phyloP scores from a whole-genome alignment of 1,284 basidiomycete genomes.

The Fomitiporia mediterranea region DNA sequence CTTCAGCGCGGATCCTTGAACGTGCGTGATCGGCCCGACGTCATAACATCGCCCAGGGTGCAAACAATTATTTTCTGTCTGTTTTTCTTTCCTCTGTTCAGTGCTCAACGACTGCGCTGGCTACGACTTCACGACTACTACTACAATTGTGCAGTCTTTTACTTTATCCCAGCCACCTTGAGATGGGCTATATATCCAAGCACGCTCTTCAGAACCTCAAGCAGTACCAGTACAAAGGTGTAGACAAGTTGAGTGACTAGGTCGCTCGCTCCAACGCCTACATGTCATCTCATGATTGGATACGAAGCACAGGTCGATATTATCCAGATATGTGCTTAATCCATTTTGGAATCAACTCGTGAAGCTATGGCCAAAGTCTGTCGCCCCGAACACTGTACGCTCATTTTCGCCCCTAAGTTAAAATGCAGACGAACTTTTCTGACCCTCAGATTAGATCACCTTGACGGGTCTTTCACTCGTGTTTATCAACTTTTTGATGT shows the following conservation, averaged over 20 bases:
- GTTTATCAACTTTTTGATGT: constrained; percentile 77
- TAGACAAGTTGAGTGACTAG: constrained; percentile 22
- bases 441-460: constrained; percentile 57
- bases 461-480: constrained; percentile 81
- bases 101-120: too few species aligned
- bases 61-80: neutral
- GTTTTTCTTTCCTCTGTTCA: too few species aligned
- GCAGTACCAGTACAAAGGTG: constrained; percentile 23
- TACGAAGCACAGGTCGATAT: constrained; percentile 49
- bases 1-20: neutral
- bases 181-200: constrained; percentile 22
- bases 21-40: neutral
- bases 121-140: neutral
- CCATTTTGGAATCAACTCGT: constrained; percentile 97
- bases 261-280: too few species aligned
- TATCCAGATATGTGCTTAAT: constrained; percentile 78
- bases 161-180: too few species aligned
- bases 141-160: too few species aligned
- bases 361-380: constrained; percentile 78
- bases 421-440: neutral
- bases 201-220: constrained; percentile 21
- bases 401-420: neutral
- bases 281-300: neutral
- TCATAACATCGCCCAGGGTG: neutral
- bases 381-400: constrained; percentile 90